These are phyloP conservation scores for Trichoderma arundinaceum DNA, from an alignment of 2,329 filamentous ascomycete species.

Conservation along the genomic window DNA sequence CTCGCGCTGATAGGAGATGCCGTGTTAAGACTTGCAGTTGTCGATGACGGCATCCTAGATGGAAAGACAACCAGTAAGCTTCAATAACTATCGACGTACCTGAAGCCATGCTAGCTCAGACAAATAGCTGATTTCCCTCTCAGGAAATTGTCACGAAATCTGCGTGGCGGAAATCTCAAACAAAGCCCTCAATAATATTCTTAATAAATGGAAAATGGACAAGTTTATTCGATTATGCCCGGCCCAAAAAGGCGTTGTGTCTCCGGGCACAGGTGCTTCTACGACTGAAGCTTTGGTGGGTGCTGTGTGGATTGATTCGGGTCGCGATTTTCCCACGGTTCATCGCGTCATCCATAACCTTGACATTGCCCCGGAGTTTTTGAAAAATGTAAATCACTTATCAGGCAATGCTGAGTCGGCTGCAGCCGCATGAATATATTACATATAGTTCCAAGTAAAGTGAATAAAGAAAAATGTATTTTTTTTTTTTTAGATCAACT, in stretches of 20 bases:
- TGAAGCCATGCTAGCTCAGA: background rate
- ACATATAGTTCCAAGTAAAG: background rate
- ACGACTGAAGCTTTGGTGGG: background rate
- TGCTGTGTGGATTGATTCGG: too few relatives aligned
- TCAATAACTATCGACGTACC: background rate
- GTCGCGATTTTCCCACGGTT: background rate
- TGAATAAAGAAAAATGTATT: background rate
- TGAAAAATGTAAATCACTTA: background rate
- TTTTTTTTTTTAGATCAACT: too few relatives aligned
- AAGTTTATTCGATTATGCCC: background rate
- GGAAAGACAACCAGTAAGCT: background rate
- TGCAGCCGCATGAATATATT: background rate
- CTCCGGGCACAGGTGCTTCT: background rate
- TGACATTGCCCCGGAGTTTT: background rate
- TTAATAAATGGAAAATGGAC: background rate
- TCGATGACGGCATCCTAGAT: background rate
- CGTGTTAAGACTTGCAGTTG: background rate
- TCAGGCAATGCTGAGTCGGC: background rate
- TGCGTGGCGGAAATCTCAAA: background rate
- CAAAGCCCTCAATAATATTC: background rate
- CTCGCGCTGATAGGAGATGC: slow-evolving; percentile 13
- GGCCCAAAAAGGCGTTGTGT: background rate
- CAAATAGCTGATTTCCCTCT: background rate
- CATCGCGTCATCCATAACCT: background rate
- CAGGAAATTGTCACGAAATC: background rate